Base-by-base conservation (phyloP, 306 rosid species). In the Corylus americana region DNA sequence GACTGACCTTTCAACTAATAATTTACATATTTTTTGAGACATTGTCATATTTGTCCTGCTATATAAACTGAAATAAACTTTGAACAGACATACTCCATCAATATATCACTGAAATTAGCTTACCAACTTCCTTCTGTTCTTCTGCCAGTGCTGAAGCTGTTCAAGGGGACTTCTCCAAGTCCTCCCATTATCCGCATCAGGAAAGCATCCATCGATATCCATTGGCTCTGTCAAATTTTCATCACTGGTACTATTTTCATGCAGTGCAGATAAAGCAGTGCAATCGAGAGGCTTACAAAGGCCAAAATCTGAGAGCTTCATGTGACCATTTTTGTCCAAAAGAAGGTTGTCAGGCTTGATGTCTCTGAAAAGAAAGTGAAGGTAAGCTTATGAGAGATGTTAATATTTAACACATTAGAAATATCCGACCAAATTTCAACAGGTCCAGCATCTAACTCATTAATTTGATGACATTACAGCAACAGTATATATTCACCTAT, bases 271-370 rank as follows among this genome's bases (percentile, higher is more conserved):
- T 85, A 96, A 83, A 86, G 96, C 87, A 74, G 83, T 83, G 87
- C 97, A 92, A 85, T 95, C 96, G 50, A 95, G 93, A 79, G 98
- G 98, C 89, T 95, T 95, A 82, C 98, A 95, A 64, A 95, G 98
- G 71, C 98, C 98, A 74, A 95, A 95, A 90, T 95, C 98, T 31
- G 98, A 95, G 85, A 95, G 98, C 87, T 95, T 95, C 98, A 95
- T 95, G 84, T 95, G 98, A 57, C 98, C 98, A 55, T 83, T 87
- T 89, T 86, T 95, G 85, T 95, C 98, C 83, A 95, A 78, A 63
- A 95, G 95, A 82, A 95, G 92, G 86, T 95, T 95, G 86, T 95
- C 98, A 16, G 98, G 98, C 85, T 95, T 95, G 80, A 95, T 95
- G 76, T 95, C 98, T 84, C 98, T 95, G 94, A 29, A 71, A 86